Evolutionary conservation across 495 filamentous ascomycete genomes (phyloP), one percentile per base, ranked within the genome.

Genomic region (Xylaria nigripes): DNA sequence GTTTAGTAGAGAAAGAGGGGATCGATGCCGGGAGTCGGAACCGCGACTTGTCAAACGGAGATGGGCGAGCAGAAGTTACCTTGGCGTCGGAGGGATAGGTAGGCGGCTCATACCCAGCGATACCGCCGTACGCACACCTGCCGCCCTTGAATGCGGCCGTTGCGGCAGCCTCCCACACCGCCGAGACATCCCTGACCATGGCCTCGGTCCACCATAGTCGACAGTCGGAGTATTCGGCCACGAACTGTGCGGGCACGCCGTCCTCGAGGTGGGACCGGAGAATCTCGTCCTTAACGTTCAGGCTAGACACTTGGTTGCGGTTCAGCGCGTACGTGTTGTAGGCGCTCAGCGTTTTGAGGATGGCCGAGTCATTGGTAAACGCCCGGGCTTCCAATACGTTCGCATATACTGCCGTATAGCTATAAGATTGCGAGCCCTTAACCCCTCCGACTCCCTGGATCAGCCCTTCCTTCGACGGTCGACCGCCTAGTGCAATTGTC

Each of bases 401-500:
- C 40, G 71, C 67, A 16, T 72, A 50, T 2, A 57, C 51, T 15
- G 61, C 58, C 0, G 21, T 54, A 27, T 61, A 60, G 13, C 54
- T 57, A 47, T 68, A 64, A 24, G 51, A 61, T 50, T 71, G 72
- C 15, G 64, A 63, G 15, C 84, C 82, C 61, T 83, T 83, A 0
- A 78, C 75, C 18, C 78, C 78, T 8, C 83, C 83, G 9, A 85
- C 72, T 15, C 74, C 80, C 68, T 86, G 83, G 68, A 87, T 87
- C 5, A 76, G 72, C n/a, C 67, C 69, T 25, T 72, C 58, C 48
- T 70, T 65, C 10, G 54, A 54, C 7, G 81, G 78, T 18, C 83
- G 76, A 13, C 84, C 84, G 16, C 84, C 84, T 29, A 86, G 67
- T 2, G 76, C 76, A 43, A 86, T 76, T 23, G 77, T 78, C 59